phyloP scores from a whole-genome alignment of 2,329 filamentous ascomycete species.

The Scortechinia acanthostroma region DNA sequence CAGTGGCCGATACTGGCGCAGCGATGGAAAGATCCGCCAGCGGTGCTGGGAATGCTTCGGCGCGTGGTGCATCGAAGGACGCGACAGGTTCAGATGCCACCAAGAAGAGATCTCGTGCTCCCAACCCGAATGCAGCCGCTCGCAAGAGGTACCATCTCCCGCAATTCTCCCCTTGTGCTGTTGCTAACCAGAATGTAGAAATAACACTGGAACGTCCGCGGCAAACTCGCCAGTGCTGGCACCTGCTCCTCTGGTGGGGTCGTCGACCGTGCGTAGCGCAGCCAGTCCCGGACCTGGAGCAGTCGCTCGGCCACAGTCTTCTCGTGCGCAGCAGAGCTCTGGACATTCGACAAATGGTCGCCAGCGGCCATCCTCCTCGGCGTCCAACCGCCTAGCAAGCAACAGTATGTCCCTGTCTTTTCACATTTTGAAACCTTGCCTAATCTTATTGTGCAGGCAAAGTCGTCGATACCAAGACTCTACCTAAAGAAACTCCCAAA shows the following conservation, averaged over 20 bases:
- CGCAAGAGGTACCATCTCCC: constrained; percentile 39
- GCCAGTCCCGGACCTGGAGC: background rate
- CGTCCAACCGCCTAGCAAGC: background rate
- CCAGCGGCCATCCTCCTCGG: background rate
- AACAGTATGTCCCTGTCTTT: background rate
- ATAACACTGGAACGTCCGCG: constrained; percentile 28
- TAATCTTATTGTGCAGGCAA: background rate
- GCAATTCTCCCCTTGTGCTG: background rate
- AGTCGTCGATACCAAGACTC: background rate
- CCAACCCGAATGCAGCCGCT: constrained; percentile 16
- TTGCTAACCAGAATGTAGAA: constrained; percentile 12
- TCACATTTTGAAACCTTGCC: background rate
- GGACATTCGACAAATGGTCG: background rate
- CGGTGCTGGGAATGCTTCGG: background rate
- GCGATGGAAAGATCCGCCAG: background rate
- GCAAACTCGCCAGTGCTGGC: constrained; percentile 41
- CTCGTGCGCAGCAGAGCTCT: background rate
- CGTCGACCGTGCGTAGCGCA: constrained; percentile 19
- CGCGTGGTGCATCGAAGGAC: constrained; percentile 22
- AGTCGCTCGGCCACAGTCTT: background rate
- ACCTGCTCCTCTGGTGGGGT: constrained; percentile 44
- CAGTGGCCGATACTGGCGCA: background rate
- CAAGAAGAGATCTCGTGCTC: constrained; percentile 43
- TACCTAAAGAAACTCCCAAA: background rate
- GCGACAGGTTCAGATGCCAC: constrained; percentile 27